Evolutionary conservation across 371 early-diverging fungal genomes (phyloP).

Genomic region (Choanephora cucurbitarum): DNA sequence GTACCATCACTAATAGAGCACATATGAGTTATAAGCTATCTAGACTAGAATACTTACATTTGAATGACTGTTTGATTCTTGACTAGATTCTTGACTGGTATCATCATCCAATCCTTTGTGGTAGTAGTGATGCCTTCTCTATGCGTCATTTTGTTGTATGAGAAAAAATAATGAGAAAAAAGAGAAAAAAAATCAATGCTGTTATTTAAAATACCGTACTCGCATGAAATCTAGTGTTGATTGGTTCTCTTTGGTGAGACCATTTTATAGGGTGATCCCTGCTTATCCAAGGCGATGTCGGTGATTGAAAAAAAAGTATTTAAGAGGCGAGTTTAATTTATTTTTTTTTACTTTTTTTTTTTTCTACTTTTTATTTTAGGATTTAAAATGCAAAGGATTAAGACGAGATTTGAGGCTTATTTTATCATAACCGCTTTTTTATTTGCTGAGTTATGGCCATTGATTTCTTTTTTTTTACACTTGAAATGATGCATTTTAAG

Average conservation of each 20-base stretch:
- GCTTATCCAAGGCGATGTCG: not conserved
- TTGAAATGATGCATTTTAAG: too few species aligned
- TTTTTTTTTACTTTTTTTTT: too few species aligned
- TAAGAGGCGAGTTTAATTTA: too few species aligned
- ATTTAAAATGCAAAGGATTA: too few species aligned
- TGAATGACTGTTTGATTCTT: slow-evolving; percentile 55
- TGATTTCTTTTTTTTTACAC: too few species aligned
- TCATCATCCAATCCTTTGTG: slow-evolving; percentile 59
- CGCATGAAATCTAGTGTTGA: not conserved
- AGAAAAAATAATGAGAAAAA: not conserved
- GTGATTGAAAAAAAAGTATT: too few species aligned
- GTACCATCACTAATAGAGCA: slow-evolving; percentile 34
- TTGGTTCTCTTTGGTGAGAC: not conserved
- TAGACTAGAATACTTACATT: slow-evolving; percentile 41
- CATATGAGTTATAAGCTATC: not conserved
- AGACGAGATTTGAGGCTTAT: too few species aligned
- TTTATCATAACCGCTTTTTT: too few species aligned
- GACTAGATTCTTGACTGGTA: slow-evolving; percentile 50
- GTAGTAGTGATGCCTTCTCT: slow-evolving; percentile 59
- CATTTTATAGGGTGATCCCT: not conserved
- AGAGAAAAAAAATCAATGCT: not conserved
- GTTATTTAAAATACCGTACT: not conserved
- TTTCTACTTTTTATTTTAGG: too few species aligned
- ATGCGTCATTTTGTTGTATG: slow-evolving; percentile 29
- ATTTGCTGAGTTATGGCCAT: too few species aligned